Evolutionary conservation across 1,139 yeast genomes (phyloP), one percentile per base, ranked within the genome.

Genomic region (Yamadazyma membranifaciens): DNA sequence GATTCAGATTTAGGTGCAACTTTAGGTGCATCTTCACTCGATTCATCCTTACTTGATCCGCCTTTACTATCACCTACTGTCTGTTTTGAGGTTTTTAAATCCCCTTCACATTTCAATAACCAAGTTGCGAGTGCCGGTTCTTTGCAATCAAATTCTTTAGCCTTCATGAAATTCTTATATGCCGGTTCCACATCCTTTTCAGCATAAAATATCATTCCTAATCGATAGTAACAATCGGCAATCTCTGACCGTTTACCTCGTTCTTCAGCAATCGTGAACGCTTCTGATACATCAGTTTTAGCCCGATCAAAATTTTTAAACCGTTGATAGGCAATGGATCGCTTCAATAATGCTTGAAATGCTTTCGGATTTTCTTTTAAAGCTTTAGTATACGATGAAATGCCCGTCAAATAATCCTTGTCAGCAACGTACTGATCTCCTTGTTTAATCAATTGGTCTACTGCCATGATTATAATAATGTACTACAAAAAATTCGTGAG

Each of bases 271-370:
- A 77, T 54, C 1, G 63, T 57, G 31, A 80, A 68, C 0, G 94
- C 92, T 20, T 61, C 57, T 9, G 76, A 69, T 15, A 87, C 68
- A 46, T 77, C 81, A 2, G 63, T 62, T 40, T 77, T 59, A 36
- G 92, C 81, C 30, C 65, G 61, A 27, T 75, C 74, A 54, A 60
- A 64, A 47, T 73, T 65, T 50, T 69, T 74, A 45, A 74, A 55
- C 48, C 86, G 76, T 45, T 79, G 81, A 44, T 75, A 65, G 1
- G 81, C 79, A 25, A 71, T 75, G 4, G 89, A 65, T 55, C 81
- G 65, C 47, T 80, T 76, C n/a, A 78, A 46, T 32, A 65, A 64
- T 0, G 86, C 80, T 38, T 60, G 65, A 45, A 76, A 71, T n/a
- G 85, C 77, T 14, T 60, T 59, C 1, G 80, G 75, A 40, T 62